Evolutionary conservation across 2,329 filamentous ascomycete genomes (phyloP).

Genomic region (Penicillium sp.): DNA sequence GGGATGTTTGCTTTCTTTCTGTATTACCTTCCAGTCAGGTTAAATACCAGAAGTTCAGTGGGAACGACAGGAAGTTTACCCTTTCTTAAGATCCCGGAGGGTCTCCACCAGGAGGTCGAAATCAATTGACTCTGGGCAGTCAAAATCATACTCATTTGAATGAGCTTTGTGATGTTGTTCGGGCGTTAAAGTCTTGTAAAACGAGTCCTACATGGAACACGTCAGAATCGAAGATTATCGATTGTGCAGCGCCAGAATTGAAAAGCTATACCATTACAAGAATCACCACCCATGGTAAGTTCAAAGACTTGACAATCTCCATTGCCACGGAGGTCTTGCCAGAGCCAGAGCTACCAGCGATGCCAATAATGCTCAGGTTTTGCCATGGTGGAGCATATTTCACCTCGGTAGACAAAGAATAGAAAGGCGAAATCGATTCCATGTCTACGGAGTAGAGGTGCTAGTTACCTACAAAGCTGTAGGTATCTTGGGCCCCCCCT

Average conservation of each 20-base stretch:
- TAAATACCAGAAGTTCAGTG: not conserved
- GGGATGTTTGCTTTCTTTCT: constrained; percentile 73
- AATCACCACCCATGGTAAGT: constrained; percentile 96
- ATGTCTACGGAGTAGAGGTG: constrained; percentile 26
- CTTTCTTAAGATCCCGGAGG: constrained; percentile 81
- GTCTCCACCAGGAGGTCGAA: constrained; percentile 83
- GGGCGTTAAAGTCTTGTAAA: constrained; percentile 83
- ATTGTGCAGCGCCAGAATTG: not conserved
- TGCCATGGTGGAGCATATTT: constrained; percentile 95
- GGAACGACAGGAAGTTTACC: constrained; percentile 56
- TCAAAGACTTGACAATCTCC: constrained; percentile 84
- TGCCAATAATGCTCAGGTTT: constrained; percentile 92
- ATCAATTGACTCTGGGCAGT: constrained; percentile 89
- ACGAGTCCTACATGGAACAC: constrained; percentile 70
- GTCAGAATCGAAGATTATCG: not conserved
- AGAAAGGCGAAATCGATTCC: constrained; percentile 41
- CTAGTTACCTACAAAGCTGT: not conserved
- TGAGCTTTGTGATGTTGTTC: constrained; percentile 81
- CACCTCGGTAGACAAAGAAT: constrained; percentile 45
- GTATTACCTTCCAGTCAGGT: constrained; percentile 4
- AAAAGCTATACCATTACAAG: constrained; percentile 74
- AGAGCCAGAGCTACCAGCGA: constrained; percentile 92
- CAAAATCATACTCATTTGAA: constrained; percentile 91
- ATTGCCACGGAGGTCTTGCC: constrained; percentile 92
- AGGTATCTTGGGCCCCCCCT: constrained; percentile 1